Base-by-base conservation (phyloP, 2,329 filamentous ascomycete species). In the Didymella exigua region DNA sequence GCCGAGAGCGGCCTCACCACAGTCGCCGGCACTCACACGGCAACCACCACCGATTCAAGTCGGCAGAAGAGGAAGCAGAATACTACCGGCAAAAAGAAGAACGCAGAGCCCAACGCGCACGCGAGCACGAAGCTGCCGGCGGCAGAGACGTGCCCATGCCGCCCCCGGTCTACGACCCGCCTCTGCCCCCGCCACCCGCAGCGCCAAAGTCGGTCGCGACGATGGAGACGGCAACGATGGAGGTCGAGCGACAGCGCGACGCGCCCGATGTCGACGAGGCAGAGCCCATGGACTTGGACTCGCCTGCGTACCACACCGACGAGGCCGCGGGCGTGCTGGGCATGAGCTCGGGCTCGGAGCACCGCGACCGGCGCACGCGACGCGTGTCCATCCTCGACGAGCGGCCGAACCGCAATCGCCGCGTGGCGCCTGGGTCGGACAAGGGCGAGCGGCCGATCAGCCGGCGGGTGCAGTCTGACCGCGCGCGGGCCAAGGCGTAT, bases 51-150 rank as follows among this genome's bases (percentile, higher is more conserved):
- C 66, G 62, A 1, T 72, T 72, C 50, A 63, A 63, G 8, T 68
- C 63, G 4, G 52, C 64, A 13, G 67, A 71, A 42, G 70, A 75
- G 24, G 71, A 75, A 49, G 66, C 63, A 10, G 70, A 69, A 14
- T 72, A 75, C 59, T 63, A 67, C 30, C 61, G 58, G 3, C 59
- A 58, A 30, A 75, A 74, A 40, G 69, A 72, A 47, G 67, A 65
- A 41, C 64, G 69, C 10, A 58, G 70, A 26, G 63, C 63, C 7
- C 60, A 60, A 27, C 63, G 65, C 43, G 59, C 63, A 18, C 58
- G 56, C 26, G 68, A 72, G 27, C 34, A 66, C 2, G 67, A 70
- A 13, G 70, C 71, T 67, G 66, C 67, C 26, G 66, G 65, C 9
- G 64, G 57, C 19, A 56, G 63, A 2, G 68, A 70, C 3, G 37